Conservation (phyloP, 2,329 filamentous ascomycete species). For the Raffaelea arxii region DNA sequence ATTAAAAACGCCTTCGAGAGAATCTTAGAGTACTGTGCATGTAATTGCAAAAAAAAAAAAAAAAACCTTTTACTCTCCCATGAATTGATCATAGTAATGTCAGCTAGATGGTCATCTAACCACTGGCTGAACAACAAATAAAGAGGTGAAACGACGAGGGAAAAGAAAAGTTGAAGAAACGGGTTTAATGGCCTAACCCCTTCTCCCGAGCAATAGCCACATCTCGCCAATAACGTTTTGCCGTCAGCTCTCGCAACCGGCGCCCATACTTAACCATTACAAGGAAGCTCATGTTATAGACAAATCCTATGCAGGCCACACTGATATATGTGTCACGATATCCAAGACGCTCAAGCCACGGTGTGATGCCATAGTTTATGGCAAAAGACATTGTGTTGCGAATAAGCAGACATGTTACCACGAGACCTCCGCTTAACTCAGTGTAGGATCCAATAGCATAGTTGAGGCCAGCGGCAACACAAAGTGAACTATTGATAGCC, state of each 20-base stretch:
- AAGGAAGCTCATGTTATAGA: slow-evolving; percentile 30
- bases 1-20: too few species aligned
- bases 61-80: too few species aligned
- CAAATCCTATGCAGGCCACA: slow-evolving; percentile 24
- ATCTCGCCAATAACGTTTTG: slow-evolving; percentile 25
- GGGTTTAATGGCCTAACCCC: slow-evolving; percentile 5
- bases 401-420: slow-evolving; percentile 22
- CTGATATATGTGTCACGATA: slow-evolving; percentile 28
- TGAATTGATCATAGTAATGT: too few species aligned
- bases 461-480: slow-evolving; percentile 15
- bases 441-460: slow-evolving; percentile 22
- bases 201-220: slow-evolving; percentile 19
- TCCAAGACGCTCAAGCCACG: slow-evolving; percentile 23
- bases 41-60: too few species aligned
- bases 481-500: slow-evolving; percentile 19
- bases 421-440: slow-evolving; percentile 19
- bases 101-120: too few species aligned
- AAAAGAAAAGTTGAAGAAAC: too few species aligned
- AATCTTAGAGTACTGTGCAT: too few species aligned
- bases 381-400: slow-evolving; percentile 30
- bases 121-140: too few species aligned
- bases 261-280: slow-evolving; percentile 39
- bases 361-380: slow-evolving; percentile 25
- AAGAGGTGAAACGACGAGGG: too few species aligned
- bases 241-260: slow-evolving; percentile 26